Evolutionary conservation across 306 rosid species (phyloP), one percentile per base, ranked within the genome.

Genomic region (Castanea sativa): DNA sequence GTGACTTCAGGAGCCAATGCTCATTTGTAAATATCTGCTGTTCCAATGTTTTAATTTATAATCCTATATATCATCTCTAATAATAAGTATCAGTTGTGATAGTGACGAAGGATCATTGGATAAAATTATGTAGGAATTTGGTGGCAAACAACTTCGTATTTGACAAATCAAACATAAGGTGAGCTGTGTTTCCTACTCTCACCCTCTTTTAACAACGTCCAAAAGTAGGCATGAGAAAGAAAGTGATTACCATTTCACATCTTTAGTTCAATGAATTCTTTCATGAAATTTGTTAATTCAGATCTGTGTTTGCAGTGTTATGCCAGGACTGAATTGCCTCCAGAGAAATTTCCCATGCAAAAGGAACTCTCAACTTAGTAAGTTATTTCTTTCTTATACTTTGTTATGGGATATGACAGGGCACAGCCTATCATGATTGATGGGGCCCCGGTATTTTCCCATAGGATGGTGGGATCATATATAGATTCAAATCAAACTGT

Each of bases 321-420:
- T 93, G 67, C 92, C 88, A 13, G 89, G 95, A 71, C 81, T 90
- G 77, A 78, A 83, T 45, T 93, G 97, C 86, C 90, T 93, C 81
- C 97, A 91, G 45, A 83, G 65, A 76, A 77, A 73, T 52, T 93
- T 91, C 69, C 92, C 94, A 60, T 93, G 98, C 86, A 79, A 83
- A 33, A 69, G 86, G 16, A 92, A 88, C 13, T 12, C 20, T 29
- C 88, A 85, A 77, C 38, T 53, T 75, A 90, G 98, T 93, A 88
- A 86, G 97, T 49, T 49, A 49, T 49, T 49, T 49, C 53, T 49
- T 10, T 49, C 53, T 49, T 49, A 49, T 12, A 49, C 53, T 49
- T 49, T 81, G 71, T n/a, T 27, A 27, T 59, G 79, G 27, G 68
- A 59, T 18, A 49, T 29, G 83, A n/a, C 5, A 13, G 0, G 53